phyloP scores from a whole-genome alignment of 2,329 filamentous ascomycete genomes.

The Calonectria leucothoes region DNA sequence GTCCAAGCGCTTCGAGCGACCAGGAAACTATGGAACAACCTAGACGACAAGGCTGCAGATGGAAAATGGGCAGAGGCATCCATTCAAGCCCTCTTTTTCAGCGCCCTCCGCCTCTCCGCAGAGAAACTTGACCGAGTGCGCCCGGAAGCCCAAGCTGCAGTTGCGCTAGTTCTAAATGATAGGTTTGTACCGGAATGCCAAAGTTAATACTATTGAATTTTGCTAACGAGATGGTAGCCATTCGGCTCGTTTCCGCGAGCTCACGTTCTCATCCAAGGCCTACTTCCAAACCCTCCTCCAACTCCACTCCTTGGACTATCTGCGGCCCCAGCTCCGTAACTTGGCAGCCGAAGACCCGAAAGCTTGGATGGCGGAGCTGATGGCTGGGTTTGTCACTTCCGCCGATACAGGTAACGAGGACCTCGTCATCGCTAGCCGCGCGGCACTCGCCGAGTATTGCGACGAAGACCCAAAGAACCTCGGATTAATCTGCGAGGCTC shows the following conservation, averaged over 20 bases:
- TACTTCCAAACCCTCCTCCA: slow-evolving; percentile 69
- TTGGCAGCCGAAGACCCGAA: slow-evolving; percentile 47
- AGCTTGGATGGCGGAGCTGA: slow-evolving; percentile 63
- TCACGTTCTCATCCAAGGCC: slow-evolving; percentile 67
- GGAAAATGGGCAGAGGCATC: slow-evolving; percentile 44
- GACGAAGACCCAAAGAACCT: slow-evolving; percentile 52
- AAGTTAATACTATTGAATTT: slow-evolving; percentile 1
- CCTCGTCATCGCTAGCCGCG: slow-evolving; percentile 75
- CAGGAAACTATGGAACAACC: slow-evolving; percentile 67
- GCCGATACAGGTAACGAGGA: slow-evolving; percentile 84
- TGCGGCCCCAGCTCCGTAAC: slow-evolving; percentile 51
- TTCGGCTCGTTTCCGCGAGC: slow-evolving; percentile 46
- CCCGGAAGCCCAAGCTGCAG: slow-evolving; percentile 68
- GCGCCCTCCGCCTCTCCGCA: slow-evolving; percentile 75
- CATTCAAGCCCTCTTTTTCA: slow-evolving; percentile 57
- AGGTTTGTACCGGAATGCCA: slow-evolving; percentile 52
- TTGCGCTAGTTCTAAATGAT: slow-evolving; percentile 57
- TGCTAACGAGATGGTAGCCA: slow-evolving; percentile 47
- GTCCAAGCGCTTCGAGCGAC: slow-evolving; percentile 84
- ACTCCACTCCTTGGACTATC: slow-evolving; percentile 52
- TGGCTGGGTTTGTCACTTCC: slow-evolving; percentile 77
- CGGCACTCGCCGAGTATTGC: slow-evolving; percentile 70
- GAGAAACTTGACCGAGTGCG: slow-evolving; percentile 94
- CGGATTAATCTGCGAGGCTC: slow-evolving; percentile 59
- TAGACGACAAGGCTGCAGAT: slow-evolving; percentile 28